Percentiles rank a stretch among this genome's conserved stretches.
Conservation (phyloP, 2,329 filamentous ascomycete species). For the Ophiocordyceps robertsii region DNA sequence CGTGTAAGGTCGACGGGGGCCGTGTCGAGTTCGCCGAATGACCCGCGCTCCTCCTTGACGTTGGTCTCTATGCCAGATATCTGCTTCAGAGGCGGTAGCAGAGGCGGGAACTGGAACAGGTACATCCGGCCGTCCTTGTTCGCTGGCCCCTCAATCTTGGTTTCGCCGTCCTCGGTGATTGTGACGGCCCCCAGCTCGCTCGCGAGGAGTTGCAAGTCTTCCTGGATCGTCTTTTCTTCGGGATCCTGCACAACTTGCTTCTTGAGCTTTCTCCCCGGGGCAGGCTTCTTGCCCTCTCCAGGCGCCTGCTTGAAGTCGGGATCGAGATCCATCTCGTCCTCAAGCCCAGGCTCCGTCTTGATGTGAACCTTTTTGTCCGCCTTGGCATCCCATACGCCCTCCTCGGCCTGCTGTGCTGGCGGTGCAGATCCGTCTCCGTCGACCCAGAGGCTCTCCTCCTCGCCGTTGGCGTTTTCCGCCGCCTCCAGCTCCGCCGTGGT, state of each 20-base stretch:
- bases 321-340: slow-evolving; percentile 27
- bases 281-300: slow-evolving; percentile 10
- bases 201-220: slow-evolving; percentile 27
- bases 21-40: slow-evolving; percentile 22
- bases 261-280: slow-evolving; percentile 8
- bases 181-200: slow-evolving; percentile 27
- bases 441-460: slow-evolving; percentile 33
- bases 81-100: slow-evolving; percentile 40
- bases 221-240: slow-evolving; percentile 24
- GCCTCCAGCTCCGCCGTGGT: slow-evolving; percentile 45
- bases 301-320: slow-evolving; percentile 9
- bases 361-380: slow-evolving; percentile 21
- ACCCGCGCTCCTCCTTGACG: slow-evolving; percentile 29
- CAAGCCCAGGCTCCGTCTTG: slow-evolving; percentile 30
- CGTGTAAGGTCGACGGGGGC: slow-evolving; percentile 29
- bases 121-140: slow-evolving; percentile 44
- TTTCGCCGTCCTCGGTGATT: slow-evolving; percentile 15
- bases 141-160: slow-evolving; percentile 13
- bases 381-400: slow-evolving; percentile 30
- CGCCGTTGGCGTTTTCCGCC: slow-evolving; percentile 30
- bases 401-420: slow-evolving; percentile 18
- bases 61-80: slow-evolving; percentile 13
- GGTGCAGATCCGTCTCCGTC: slow-evolving; percentile 18
- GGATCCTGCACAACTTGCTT: slow-evolving; percentile 17
- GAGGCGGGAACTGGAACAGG: slow-evolving; percentile 51